These are phyloP conservation scores for Fomitopsis schrenkii DNA, from an alignment of 1,284 basidiomycete genomes.

Conservation along the genomic window DNA sequence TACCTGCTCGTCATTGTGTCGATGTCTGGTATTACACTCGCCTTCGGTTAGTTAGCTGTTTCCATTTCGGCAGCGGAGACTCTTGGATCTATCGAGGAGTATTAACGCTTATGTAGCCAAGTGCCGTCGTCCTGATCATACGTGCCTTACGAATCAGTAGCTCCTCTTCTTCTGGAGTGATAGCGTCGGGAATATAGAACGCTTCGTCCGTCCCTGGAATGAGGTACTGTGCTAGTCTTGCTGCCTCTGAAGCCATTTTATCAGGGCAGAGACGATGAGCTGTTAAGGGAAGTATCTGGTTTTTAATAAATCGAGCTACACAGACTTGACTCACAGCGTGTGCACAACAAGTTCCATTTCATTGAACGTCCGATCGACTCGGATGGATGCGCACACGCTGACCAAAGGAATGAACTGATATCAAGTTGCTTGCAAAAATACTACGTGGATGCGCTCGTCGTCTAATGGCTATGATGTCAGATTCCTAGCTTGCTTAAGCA, in stretches of 20 bases:
- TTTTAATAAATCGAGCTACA: too few species aligned
- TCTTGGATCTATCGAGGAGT: slow-evolving; percentile 54
- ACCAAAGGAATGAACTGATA: too few species aligned
- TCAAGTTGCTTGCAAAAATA: background rate
- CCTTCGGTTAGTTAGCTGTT: slow-evolving; percentile 77
- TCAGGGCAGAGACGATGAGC: too few species aligned
- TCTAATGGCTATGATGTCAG: background rate
- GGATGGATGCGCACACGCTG: too few species aligned
- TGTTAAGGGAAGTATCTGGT: too few species aligned
- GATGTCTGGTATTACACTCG: slow-evolving; percentile 25
- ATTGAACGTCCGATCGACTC: too few species aligned
- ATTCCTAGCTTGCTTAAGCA: slow-evolving; percentile 11
- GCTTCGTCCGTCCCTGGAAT: slow-evolving; percentile 37
- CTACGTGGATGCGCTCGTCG: background rate
- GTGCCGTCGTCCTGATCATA: too few species aligned
- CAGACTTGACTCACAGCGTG: too few species aligned
- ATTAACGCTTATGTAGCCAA: background rate
- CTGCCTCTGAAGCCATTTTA: background rate
- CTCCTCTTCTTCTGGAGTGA: slow-evolving; percentile 75
- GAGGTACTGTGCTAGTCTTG: slow-evolving; percentile 25
- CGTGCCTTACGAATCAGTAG: slow-evolving; percentile 73
- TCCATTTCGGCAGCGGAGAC: slow-evolving; percentile 84
- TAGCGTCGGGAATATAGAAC: slow-evolving; percentile 79
- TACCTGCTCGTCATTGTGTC: background rate
- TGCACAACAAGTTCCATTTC: too few species aligned